A percentile compares a stretch with the other conserved stretches of the same genome.
Evolutionary conservation across 2,329 filamentous ascomycete genomes (phyloP).

Genomic region (Colletotrichum cereale): DNA sequence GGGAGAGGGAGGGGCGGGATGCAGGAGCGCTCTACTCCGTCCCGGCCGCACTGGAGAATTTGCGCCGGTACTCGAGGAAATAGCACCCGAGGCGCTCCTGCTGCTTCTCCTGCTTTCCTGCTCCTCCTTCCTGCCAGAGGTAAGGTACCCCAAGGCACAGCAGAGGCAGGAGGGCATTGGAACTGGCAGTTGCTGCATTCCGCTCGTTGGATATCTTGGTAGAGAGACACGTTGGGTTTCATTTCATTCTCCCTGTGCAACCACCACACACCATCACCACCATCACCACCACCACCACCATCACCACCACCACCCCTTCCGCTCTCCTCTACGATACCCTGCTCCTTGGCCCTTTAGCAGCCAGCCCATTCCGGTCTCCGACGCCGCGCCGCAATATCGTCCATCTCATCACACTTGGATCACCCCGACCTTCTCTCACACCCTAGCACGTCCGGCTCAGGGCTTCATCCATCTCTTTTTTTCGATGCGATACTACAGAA

Average conservation of each 20-base stretch:
- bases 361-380: neutral
- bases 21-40: neutral
- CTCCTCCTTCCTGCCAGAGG: neutral
- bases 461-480: neutral
- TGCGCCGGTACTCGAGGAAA: conserved; percentile 23
- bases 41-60: conserved; percentile 18
- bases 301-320: neutral
- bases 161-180: neutral
- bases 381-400: neutral
- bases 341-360: too few species aligned
- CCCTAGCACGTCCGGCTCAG: neutral
- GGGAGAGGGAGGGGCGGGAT: conserved; percentile 6
- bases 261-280: neutral
- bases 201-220: neutral
- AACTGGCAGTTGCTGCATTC: neutral
- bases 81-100: neutral
- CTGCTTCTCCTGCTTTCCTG: too few species aligned
- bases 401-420: conserved; percentile 7
- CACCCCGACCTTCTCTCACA: neutral
- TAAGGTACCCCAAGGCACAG: conserved; percentile 1
- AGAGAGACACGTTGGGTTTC: neutral
- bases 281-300: neutral
- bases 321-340: neutral
- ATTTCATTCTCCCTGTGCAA: conserved; percentile 4
- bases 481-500: conserved; percentile 27